Conservation (phyloP, 108 stramenopile species). For the Cylindrotheca fusiformis region DNA sequence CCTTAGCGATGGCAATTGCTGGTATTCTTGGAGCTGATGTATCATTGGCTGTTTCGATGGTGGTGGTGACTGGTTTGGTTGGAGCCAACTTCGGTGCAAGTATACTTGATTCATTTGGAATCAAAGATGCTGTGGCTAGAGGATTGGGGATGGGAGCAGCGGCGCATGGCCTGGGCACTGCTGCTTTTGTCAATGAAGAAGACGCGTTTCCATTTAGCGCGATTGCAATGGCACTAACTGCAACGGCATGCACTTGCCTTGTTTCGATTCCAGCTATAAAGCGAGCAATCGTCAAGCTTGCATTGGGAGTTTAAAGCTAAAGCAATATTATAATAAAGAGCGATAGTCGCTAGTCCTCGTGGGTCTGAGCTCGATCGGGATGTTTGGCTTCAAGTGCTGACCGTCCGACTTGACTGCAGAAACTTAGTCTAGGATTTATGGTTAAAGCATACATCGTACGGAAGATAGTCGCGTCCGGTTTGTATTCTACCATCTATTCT, state of each 20-base stretch:
- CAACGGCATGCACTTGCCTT: constrained; percentile 62
- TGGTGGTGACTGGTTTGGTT: constrained; percentile 88
- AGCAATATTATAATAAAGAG: no score
- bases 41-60: constrained; percentile 78
- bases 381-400: no score
- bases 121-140: constrained; percentile 83
- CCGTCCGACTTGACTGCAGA: no score
- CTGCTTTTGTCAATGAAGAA: constrained; percentile 85
- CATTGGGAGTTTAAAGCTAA: constrained; percentile 50
- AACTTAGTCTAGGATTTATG: no score
- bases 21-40: constrained; percentile 81
- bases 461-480: no score
- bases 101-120: constrained; percentile 64
- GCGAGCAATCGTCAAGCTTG: constrained; percentile 46
- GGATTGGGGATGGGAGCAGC: constrained; percentile 89
- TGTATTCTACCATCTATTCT: no score
- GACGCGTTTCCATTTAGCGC: constrained; percentile 93
- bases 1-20: constrained; percentile 89
- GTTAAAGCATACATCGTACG: no score
- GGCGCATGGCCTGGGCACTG: constrained; percentile 91
- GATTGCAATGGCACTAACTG: constrained; percentile 88
- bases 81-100: constrained; percentile 90
- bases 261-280: constrained; percentile 67
- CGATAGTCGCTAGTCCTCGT: no score
- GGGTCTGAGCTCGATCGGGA: no score